phyloP scores from a whole-genome alignment of 73 alveolate species.

The Paramecium caudatum region DNA sequence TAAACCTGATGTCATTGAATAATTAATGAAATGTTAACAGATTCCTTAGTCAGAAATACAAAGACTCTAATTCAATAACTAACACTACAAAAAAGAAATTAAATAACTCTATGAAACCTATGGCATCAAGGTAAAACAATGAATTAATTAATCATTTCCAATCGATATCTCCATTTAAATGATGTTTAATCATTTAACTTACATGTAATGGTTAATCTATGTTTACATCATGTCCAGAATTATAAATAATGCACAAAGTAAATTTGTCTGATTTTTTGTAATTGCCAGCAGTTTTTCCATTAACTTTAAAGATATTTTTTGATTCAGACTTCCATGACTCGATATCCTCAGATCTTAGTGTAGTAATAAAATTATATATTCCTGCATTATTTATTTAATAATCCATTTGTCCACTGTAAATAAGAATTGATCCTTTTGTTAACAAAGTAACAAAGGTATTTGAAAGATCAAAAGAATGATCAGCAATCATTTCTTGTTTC shows the following conservation, averaged over 20 bases:
- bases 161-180: neutral
- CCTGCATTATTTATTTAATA: neutral
- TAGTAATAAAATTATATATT: neutral
- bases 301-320: neutral
- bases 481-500: neutral
- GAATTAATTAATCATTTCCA: neutral
- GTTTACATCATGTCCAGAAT: slow-evolving; percentile 45
- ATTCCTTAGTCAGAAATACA: neutral
- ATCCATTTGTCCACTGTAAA: slow-evolving; percentile 48
- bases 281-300: neutral
- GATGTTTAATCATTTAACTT: slow-evolving; percentile 34
- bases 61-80: neutral
- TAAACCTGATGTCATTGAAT: neutral
- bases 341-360: neutral
- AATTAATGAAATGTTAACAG: neutral
- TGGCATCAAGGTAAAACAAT: neutral
- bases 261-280: slow-evolving; percentile 14
- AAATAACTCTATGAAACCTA: neutral
- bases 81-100: neutral
- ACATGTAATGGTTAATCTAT: neutral
- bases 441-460: neutral
- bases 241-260: neutral
- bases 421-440: neutral
- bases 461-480: neutral
- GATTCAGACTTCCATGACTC: neutral